Base-by-base conservation (phyloP, 2,329 filamentous ascomycete species). In the Scopulariopsis brevicaulis region DNA sequence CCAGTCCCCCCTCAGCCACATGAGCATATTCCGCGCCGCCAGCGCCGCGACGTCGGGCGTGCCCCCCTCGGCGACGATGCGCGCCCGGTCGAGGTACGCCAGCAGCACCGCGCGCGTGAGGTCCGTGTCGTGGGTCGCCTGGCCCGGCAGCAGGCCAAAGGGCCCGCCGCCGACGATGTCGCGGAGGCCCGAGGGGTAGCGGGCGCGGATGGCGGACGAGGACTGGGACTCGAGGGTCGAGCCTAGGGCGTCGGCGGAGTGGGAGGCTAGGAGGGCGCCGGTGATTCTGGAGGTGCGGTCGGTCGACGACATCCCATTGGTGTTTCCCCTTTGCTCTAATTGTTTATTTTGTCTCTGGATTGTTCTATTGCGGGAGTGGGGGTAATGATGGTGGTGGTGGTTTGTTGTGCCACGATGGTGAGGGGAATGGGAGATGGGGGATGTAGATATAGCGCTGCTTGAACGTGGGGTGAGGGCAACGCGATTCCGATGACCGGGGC, bases 111-210 rank as follows among this genome's bases (percentile, higher is more conserved):
- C 74, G 4, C 75, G 73, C 4, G 73, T 75, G 61, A 78, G 66
- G 61, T 78, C 75, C 1, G 75, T 77, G 62, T 78, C 75, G 62
- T 78, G 75, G 28, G 76, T 77, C 18, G 75, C 75, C 59, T 73
- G 69, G 8, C 76, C 76, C 0, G 70, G 60, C 0, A 69, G 58
- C 75, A 75, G 78, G 22, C 51, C 12, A 59, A 78, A 77, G 1
- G 63, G 59, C 0, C 76, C 76, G 54, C 76, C 76, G 54, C 75
- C 76, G 20, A 74, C 62, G 37, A 78, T 76, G 11, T 71, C 67
- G 48, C 70, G 70, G 2, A 74, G 61, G 18, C 71, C 73, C 1
- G 63, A 54, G n/a, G 75, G 75, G 58, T 73, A 67, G 1, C 58
- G 7, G 1, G 52, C n/a, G 18, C 63, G 62, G 55, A 77, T 73